Evolutionary conservation across 129 eudicot genomes (phyloP).

Genomic region (Flaveria ramosissima): DNA sequence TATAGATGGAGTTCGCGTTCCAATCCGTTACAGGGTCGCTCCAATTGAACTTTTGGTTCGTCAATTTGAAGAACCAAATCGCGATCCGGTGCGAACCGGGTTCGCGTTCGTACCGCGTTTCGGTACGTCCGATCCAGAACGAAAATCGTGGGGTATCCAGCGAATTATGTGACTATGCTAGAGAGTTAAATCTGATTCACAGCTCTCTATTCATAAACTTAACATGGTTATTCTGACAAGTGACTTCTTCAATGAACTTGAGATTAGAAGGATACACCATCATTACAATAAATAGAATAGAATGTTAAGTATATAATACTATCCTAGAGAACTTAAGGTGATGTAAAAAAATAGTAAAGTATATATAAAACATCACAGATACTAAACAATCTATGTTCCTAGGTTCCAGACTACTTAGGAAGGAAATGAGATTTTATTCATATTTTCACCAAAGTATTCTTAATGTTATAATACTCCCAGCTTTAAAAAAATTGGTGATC

Average conservation of each 20-base stretch:
- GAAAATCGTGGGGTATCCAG: too few relatives aligned
- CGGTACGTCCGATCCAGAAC: too few relatives aligned
- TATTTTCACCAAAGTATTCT: not conserved
- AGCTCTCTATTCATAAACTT: not conserved
- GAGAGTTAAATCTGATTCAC: not conserved
- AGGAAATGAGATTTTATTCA: not conserved
- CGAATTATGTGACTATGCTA: too few relatives aligned
- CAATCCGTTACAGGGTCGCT: too few relatives aligned
- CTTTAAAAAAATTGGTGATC: slow-evolving; percentile 3
- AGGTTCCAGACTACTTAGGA: too few relatives aligned
- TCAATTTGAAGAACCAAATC: too few relatives aligned
- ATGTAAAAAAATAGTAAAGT: not conserved
- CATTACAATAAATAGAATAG: not conserved
- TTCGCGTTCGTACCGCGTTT: too few relatives aligned
- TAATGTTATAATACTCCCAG: slow-evolving; percentile 3
- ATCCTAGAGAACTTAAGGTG: not conserved
- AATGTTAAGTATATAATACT: not conserved
- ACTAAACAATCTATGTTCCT: not conserved
- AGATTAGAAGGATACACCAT: not conserved
- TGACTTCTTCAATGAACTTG: not conserved
- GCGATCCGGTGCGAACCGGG: too few relatives aligned
- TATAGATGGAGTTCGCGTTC: too few relatives aligned
- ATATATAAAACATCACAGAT: not conserved
- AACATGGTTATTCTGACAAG: not conserved
- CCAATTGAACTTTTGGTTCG: too few relatives aligned